Evolutionary conservation across 2,329 filamentous ascomycete species (phyloP), one percentile per base, ranked within the genome.

Genomic region (Helminthosporium solani): DNA sequence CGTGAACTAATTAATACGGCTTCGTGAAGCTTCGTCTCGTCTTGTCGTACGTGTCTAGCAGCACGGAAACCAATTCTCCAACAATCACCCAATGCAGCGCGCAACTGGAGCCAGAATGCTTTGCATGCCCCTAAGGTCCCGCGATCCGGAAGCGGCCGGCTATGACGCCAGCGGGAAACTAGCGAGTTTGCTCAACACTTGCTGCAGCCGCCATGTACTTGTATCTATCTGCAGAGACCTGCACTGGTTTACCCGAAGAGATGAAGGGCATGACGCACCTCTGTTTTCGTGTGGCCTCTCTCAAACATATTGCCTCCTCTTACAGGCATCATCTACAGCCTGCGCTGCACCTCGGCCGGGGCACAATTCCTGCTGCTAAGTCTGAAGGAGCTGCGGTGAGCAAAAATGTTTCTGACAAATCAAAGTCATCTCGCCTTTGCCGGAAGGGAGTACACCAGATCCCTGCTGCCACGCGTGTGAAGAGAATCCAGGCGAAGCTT

Each of bases 1-100:
- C 60, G 61, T 61, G 58, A 63, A 63, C 54, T 49, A n/a, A n/a
- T n/a, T n/a, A n/a, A n/a, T n/a, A 52, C 43, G 49, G 45, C 35
- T 43, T 12, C 12, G 12, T 14, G 14, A 14, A 31, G 9, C 28
- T 31, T 31, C 28, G 14, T 31, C 28, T n/a, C 6, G 28, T 7
- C 8, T 14, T 4, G 28, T 31, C 28, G 28, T n/a, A 31, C 28
- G n/a, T n/a, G n/a, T n/a, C n/a, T n/a, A n/a, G n/a, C n/a, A n/a
- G n/a, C n/a, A n/a, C n/a, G n/a, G n/a, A n/a, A n/a, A n/a, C n/a
- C n/a, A n/a, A n/a, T n/a, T n/a, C n/a, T n/a, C n/a, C n/a, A n/a
- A n/a, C n/a, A n/a, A n/a, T n/a, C n/a, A n/a, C n/a, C n/a, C n/a
- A n/a, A n/a, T n/a, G n/a, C n/a, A n/a, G n/a, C n/a, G n/a, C n/a